Percentiles rank a stretch among this genome's conserved stretches.
Conservation (phyloP, 192 early-diverging fungal genomes). For the Coemansia sp. region DNA sequence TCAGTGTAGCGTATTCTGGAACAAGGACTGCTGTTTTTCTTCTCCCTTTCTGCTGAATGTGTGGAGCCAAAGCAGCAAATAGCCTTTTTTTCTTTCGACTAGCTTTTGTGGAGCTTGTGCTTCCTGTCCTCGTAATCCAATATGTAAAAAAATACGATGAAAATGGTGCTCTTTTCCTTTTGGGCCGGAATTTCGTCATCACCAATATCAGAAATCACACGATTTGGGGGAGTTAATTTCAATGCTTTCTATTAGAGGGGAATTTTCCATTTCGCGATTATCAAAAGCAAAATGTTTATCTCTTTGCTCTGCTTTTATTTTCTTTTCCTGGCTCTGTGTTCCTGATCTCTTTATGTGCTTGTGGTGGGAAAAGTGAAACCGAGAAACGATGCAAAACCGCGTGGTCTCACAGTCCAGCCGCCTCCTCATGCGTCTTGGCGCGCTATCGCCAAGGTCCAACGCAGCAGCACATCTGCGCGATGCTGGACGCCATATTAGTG, state of each 20-base stretch:
- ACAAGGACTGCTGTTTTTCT: too few relatives aligned
- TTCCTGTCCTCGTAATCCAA: neutral
- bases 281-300: neutral
- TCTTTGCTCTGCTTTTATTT: neutral
- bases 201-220: too few relatives aligned
- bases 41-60: too few relatives aligned
- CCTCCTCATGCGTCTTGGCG: neutral
- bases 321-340: slow-evolving; percentile 7
- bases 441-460: neutral
- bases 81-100: neutral
- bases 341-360: neutral
- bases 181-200: neutral
- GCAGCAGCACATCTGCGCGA: neutral
- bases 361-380: neutral
- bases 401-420: neutral
- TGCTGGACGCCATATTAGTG: neutral
- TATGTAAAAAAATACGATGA: neutral
- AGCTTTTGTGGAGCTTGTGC: too few relatives aligned
- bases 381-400: slow-evolving; percentile 3
- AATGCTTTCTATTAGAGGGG: neutral
- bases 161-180: neutral
- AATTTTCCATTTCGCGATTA: neutral
- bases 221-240: neutral
- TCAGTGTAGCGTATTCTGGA: too few relatives aligned
- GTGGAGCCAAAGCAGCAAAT: too few relatives aligned